A percentile compares a stretch with the other conserved stretches of the same genome.
These are phyloP conservation scores for Pseudogymnoascus sp. DNA, from an alignment of 2,329 filamentous ascomycete species.

Conservation along the genomic window DNA sequence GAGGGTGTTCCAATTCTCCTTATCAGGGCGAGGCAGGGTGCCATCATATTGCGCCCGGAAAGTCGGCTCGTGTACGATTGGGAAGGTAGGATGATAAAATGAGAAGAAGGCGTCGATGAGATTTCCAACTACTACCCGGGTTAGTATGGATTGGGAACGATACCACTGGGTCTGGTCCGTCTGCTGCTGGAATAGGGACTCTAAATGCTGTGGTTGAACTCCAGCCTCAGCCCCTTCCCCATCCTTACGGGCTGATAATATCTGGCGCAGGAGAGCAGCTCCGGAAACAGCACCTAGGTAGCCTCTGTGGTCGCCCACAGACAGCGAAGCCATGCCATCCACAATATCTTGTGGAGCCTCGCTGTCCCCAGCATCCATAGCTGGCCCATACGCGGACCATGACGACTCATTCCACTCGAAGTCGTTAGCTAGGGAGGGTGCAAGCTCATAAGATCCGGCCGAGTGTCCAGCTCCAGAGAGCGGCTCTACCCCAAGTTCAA, in stretches of 20 bases:
- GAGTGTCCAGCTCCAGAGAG: neutral
- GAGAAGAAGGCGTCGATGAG: constrained; percentile 35
- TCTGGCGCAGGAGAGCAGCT: constrained; percentile 15
- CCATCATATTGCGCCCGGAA: constrained; percentile 31
- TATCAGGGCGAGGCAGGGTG: constrained; percentile 13
- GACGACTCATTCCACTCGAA: constrained; percentile 9
- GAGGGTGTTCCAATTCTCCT: constrained; percentile 18
- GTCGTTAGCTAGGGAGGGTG: constrained; percentile 4
- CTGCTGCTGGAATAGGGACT: constrained; percentile 8
- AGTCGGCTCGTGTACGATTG: constrained; percentile 38
- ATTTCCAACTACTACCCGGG: constrained; percentile 19
- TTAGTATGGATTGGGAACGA: constrained; percentile 7
- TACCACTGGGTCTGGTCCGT: neutral
- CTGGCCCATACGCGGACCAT: neutral
- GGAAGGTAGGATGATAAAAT: constrained; percentile 38
- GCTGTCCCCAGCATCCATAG: neutral
- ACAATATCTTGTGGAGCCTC: constrained; percentile 10
- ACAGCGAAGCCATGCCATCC: constrained; percentile 19
- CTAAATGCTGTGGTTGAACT: neutral
- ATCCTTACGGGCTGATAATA: constrained; percentile 7
- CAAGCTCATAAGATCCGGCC: constrained; percentile 6
- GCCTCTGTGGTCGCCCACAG: constrained; percentile 15
- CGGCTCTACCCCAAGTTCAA: neutral
- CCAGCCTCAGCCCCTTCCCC: neutral
- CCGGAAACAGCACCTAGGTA: constrained; percentile 18